Conservation (phyloP, 257 asterid genomes). For the Solanum ossicruentum region DNA sequence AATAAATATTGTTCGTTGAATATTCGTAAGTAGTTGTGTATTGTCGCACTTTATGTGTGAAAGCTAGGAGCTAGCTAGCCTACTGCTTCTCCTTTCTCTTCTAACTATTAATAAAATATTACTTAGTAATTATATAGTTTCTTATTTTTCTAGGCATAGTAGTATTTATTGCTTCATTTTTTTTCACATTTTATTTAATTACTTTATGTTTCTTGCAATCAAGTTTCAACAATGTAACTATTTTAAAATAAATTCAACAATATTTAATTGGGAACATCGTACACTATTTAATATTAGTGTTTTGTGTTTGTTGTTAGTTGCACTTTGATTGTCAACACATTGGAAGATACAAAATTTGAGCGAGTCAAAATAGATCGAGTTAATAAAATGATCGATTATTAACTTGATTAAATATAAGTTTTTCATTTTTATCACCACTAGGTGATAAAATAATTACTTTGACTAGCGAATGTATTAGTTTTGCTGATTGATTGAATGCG, state of each 20-base stretch:
- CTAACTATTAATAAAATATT: not conserved
- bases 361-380: not conserved
- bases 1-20: not conserved
- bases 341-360: not conserved
- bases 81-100: not conserved
- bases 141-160: not conserved
- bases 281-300: not conserved
- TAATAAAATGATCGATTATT: not conserved
- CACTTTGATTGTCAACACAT: not conserved
- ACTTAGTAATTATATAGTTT: not conserved
- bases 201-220: not conserved
- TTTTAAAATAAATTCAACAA: not conserved
- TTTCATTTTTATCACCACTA: not conserved
- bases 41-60: not conserved
- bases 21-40: not conserved
- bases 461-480: not conserved
- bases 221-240: not conserved
- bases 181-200: not conserved
- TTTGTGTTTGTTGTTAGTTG: not conserved
- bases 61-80: not conserved
- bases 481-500: not conserved
- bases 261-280: not conserved
- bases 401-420: not conserved
- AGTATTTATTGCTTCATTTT: not conserved
- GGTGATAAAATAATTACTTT: not conserved